phyloP scores from a whole-genome alignment of 306 rosid species.

The Geum urbanum region DNA sequence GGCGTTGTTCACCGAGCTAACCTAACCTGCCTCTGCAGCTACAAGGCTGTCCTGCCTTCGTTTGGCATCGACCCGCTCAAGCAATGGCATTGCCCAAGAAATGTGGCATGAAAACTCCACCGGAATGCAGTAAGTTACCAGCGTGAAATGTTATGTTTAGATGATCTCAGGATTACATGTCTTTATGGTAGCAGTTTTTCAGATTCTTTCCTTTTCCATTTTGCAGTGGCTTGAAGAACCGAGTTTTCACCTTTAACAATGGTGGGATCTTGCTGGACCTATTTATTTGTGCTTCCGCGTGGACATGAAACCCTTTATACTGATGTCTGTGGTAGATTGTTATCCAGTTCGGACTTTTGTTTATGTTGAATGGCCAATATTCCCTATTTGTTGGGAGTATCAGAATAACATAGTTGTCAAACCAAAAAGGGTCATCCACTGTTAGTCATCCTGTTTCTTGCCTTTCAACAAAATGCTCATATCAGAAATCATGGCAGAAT shows the following conservation, averaged over 20 bases:
- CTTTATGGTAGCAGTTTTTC: not conserved
- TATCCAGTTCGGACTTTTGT: not conserved
- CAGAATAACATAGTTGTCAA: not conserved
- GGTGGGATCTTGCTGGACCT: not conserved
- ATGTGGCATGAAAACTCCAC: slow-evolving; percentile 49
- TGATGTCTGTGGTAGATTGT: not conserved
- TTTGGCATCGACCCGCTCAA: slow-evolving; percentile 38
- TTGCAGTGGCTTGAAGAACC: slow-evolving; percentile 23
- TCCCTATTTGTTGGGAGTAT: not conserved
- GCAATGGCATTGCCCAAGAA: slow-evolving; percentile 61
- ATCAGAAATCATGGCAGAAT: not conserved
- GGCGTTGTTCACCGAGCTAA: slow-evolving; percentile 38
- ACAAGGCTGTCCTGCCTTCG: slow-evolving; percentile 39
- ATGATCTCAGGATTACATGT: not conserved
- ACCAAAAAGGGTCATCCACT: not conserved
- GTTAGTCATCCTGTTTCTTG: not conserved
- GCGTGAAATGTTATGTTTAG: not conserved
- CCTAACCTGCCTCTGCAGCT: slow-evolving; percentile 49
- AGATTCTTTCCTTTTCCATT: not conserved
- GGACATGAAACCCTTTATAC: not conserved
- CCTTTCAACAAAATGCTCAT: not conserved
- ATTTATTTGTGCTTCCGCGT: not conserved
- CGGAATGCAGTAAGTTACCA: slow-evolving; percentile 41
- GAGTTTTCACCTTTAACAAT: not conserved
- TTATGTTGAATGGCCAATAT: not conserved